Conservation (phyloP, 768 basidiomycete species). For the Solioccasus polychromus region DNA sequence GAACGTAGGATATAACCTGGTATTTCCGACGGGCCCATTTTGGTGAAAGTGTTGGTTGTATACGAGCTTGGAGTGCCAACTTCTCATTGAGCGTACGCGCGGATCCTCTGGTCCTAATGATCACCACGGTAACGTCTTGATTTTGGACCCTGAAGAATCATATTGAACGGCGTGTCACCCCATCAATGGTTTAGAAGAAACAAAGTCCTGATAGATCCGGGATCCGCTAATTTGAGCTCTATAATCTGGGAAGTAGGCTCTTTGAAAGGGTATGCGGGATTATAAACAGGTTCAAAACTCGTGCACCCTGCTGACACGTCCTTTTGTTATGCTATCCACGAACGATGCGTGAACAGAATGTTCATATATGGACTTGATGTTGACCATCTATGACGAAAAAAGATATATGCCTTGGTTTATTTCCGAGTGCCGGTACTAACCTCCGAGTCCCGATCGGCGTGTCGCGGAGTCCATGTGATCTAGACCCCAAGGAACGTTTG, state of each 20-base stretch:
- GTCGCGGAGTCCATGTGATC: not conserved
- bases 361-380: constrained; percentile 9
- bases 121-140: not conserved
- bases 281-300: constrained; percentile 2
- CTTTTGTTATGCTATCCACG: not conserved
- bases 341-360: constrained; percentile 8
- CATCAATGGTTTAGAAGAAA: not conserved
- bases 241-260: not conserved
- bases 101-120: constrained; percentile 5
- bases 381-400: not conserved
- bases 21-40: no score
- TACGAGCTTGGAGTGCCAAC: not conserved
- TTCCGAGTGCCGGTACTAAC: not conserved
- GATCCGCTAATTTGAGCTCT: not conserved
- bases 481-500: constrained; percentile 17
- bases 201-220: not conserved
- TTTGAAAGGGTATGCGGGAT: not conserved
- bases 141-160: not conserved
- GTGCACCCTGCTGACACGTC: constrained; percentile 11
- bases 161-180: not conserved
- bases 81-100: not conserved
- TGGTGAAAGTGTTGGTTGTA: not conserved
- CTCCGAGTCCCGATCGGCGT: not conserved
- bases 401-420: no score
- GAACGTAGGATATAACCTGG: no score